A percentile compares a stretch with the other conserved stretches of the same genome.
phyloP scores from a whole-genome alignment of 306 rosid species.

The Datisca glomerata region DNA sequence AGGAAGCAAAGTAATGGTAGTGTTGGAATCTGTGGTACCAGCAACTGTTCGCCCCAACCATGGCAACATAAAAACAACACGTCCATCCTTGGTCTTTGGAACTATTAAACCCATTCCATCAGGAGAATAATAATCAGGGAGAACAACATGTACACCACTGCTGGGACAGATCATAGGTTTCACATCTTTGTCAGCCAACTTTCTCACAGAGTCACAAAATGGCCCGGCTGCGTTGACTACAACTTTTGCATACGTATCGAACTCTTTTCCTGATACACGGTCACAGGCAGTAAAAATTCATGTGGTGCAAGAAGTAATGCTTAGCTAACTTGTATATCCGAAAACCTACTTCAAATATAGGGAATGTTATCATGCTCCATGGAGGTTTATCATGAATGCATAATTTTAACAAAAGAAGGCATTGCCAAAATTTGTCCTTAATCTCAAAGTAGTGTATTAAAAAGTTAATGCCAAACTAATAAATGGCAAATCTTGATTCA shows the following conservation, averaged over 20 bases:
- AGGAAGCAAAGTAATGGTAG: slow-evolving; percentile 68
- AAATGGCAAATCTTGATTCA: slow-evolving; percentile 4
- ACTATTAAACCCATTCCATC: slow-evolving; percentile 98
- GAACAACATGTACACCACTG: slow-evolving; percentile 91
- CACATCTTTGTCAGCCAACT: slow-evolving; percentile 59
- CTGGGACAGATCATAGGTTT: slow-evolving; percentile 79
- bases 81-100: slow-evolving; percentile 97
- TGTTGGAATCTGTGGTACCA: slow-evolving; percentile 96
- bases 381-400: too few species aligned
- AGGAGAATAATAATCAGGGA: slow-evolving; percentile 98
- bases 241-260: slow-evolving; percentile 90
- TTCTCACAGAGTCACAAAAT: slow-evolving; percentile 85
- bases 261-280: slow-evolving; percentile 64
- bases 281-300: too few species aligned
- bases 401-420: too few species aligned
- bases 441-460: slow-evolving; percentile 3
- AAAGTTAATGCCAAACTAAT: slow-evolving; percentile 1
- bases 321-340: too few species aligned
- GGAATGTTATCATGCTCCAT: too few species aligned
- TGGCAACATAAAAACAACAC: slow-evolving; percentile 96
- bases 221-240: slow-evolving; percentile 97
- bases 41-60: slow-evolving; percentile 98
- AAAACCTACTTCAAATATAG: too few species aligned
- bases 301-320: too few species aligned
- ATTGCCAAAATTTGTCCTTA: neutral